Conservation (phyloP, 352 stramenopile genomes). For the Pelagophyceae sp. region DNA sequence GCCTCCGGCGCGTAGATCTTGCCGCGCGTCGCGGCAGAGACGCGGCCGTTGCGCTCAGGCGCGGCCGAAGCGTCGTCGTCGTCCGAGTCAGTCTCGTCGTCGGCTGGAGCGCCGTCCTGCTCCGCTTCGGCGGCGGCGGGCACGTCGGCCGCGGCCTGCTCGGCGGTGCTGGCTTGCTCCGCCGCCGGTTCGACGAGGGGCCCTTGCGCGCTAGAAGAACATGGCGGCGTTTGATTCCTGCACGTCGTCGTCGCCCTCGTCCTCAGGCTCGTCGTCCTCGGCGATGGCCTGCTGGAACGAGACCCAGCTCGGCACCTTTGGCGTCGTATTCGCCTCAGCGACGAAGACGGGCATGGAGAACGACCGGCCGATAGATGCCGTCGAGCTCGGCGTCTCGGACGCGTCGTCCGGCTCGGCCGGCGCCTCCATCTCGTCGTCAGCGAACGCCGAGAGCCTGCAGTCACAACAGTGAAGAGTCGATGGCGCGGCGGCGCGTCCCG, state of each 20-base stretch:
- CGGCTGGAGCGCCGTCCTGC: too few relatives aligned
- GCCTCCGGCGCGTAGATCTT: too few relatives aligned
- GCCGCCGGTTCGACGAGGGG: neutral
- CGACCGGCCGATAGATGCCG: neutral
- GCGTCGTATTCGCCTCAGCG: neutral
- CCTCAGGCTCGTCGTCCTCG: neutral
- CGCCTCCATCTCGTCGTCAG: neutral
- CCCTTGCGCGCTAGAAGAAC: conserved; percentile 6
- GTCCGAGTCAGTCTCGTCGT: too few relatives aligned
- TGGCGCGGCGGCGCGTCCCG: neutral
- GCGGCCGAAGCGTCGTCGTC: too few relatives aligned
- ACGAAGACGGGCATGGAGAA: conserved; percentile 10
- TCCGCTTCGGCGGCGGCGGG: too few relatives aligned
- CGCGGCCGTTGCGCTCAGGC: too few relatives aligned
- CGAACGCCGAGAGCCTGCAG: too few relatives aligned
- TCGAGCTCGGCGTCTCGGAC: neutral
- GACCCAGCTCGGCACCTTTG: conserved; percentile 1
- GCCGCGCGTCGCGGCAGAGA: too few relatives aligned
- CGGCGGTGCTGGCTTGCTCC: neutral
- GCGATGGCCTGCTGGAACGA: conserved; percentile 1
- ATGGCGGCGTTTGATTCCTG: conserved; percentile 9
- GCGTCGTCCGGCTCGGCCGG: neutral
- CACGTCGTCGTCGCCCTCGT: neutral
- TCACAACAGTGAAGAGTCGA: too few relatives aligned
- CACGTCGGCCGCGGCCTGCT: neutral